Evolutionary conservation across 164 flowering plant species (phyloP).

Genomic region (Piper betle): DNA sequence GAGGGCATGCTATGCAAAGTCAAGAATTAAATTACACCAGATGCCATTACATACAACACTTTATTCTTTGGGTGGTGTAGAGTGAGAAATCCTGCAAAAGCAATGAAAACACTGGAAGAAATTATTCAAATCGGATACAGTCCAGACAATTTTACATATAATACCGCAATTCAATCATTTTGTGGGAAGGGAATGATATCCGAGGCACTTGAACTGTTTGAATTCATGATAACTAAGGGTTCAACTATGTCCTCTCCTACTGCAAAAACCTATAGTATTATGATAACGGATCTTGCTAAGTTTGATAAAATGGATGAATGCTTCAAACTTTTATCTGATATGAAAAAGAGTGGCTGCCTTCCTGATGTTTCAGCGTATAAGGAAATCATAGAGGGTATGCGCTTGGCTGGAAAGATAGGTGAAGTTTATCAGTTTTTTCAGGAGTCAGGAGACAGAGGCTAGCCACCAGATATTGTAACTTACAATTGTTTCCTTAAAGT

Average conservation of each 20-base stretch:
- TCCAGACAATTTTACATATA: constrained; percentile 84
- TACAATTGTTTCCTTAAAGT: constrained; percentile 88
- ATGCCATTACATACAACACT: constrained; percentile 57
- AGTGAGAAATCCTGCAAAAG: constrained; percentile 55
- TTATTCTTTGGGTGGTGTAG: constrained; percentile 96
- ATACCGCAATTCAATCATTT: constrained; percentile 65
- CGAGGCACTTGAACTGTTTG: constrained; percentile 60
- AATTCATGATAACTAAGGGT: constrained; percentile 72
- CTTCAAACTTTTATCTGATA: constrained; percentile 42
- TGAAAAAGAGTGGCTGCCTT: constrained; percentile 72
- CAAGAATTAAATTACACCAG: constrained; percentile 41
- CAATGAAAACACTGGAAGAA: constrained; percentile 60
- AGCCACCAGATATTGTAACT: constrained; percentile 84
- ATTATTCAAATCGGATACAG: constrained; percentile 59
- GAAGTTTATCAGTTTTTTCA: constrained; percentile 76
- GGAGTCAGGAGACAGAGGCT: constrained; percentile 82
- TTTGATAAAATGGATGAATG: constrained; percentile 61
- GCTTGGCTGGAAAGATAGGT: constrained; percentile 52
- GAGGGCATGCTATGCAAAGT: constrained; percentile 54
- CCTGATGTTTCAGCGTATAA: constrained; percentile 92
- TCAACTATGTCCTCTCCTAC: constrained; percentile 77
- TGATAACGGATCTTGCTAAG: constrained; percentile 64
- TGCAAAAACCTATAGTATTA: constrained; percentile 66
- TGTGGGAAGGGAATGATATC: constrained; percentile 70
- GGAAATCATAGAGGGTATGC: constrained; percentile 83